These are phyloP conservation scores for Melastoma malabathricum DNA, from an alignment of 345 rosid genomes.

Conservation along the genomic window DNA sequence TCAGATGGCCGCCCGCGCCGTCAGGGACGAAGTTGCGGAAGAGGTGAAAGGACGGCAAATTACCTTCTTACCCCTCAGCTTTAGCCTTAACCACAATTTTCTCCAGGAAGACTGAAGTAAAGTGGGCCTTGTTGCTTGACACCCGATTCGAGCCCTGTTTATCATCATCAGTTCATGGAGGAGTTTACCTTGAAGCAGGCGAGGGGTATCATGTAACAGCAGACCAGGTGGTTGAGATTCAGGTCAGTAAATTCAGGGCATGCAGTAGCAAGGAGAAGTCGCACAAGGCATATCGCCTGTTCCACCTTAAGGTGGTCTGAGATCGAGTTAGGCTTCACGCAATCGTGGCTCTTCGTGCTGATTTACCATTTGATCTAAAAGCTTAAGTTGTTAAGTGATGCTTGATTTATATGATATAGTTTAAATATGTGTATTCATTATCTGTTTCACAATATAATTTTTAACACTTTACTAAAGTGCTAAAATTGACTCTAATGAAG, in stretches of 20 bases:
- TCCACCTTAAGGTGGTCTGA: conserved; percentile 19
- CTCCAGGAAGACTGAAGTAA: too few relatives aligned
- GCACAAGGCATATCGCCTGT: conserved; percentile 11
- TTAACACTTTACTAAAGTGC: too few relatives aligned
- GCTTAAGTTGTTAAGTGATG: conserved; percentile 5
- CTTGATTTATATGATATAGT: conserved; percentile 8
- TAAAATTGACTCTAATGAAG: too few relatives aligned
- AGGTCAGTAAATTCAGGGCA: background rate
- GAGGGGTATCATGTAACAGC: conserved; percentile 4
- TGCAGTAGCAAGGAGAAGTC: background rate
- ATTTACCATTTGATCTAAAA: conserved; percentile 16
- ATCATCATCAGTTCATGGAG: conserved; percentile 11
- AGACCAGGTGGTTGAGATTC: conserved; percentile 8
- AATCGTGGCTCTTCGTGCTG: conserved; percentile 35
- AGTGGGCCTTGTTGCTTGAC: conserved; percentile 11
- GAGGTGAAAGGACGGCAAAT: too few relatives aligned
- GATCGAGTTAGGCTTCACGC: conserved; percentile 29
- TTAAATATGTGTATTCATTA: too few relatives aligned
- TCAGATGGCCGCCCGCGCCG: too few relatives aligned
- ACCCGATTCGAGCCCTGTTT: conserved; percentile 18
- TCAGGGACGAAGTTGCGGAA: too few relatives aligned
- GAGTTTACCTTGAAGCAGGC: conserved; percentile 5
- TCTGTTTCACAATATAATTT: too few relatives aligned
- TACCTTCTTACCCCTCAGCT: too few relatives aligned
- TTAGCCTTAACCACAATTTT: too few relatives aligned